Percentiles rank a stretch among this genome's conserved stretches.
Evolutionary conservation across 345 rosid species (phyloP).

Genomic region (Camelina sativa): DNA sequence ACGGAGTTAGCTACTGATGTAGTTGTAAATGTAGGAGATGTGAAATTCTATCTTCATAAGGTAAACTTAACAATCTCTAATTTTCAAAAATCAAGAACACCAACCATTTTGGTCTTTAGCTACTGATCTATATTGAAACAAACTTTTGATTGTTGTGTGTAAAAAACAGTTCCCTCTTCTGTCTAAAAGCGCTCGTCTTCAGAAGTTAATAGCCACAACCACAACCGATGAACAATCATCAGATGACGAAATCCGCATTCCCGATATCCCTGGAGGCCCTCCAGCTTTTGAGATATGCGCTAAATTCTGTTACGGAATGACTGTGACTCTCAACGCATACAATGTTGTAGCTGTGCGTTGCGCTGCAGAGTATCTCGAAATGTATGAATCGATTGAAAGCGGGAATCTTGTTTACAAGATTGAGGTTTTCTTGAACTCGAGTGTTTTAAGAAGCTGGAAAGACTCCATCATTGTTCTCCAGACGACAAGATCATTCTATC

Average conservation of each 20-base stretch:
- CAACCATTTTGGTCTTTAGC: neutral
- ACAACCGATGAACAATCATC: conserved; percentile 44
- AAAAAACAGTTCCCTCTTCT: conserved; percentile 66
- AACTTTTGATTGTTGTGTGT: neutral
- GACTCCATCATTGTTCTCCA: conserved; percentile 73
- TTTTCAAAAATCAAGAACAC: conserved; percentile 3
- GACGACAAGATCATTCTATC: conserved; percentile 54
- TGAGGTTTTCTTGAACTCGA: conserved; percentile 72
- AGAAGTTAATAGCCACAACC: conserved; percentile 57
- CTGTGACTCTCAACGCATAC: conserved; percentile 85
- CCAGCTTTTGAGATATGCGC: conserved; percentile 84
- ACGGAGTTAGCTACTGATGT: conserved; percentile 70
- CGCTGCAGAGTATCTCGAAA: conserved; percentile 80
- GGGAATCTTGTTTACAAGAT: conserved; percentile 78
- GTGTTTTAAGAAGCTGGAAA: conserved; percentile 78
- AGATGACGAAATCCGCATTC: conserved; percentile 64
- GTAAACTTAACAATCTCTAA: conserved; percentile 33
- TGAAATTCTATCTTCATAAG: conserved; percentile 75
- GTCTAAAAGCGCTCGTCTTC: conserved; percentile 68
- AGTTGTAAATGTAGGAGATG: conserved; percentile 56
- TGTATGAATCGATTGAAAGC: conserved; percentile 63
- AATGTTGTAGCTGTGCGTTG: conserved; percentile 85
- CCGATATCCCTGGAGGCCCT: conserved; percentile 85
- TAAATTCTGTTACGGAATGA: conserved; percentile 92
- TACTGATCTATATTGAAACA: conserved; percentile 19